Evolutionary conservation across 2,329 filamentous ascomycete species (phyloP).

Genomic region (Pseudogymnoascus sp.): DNA sequence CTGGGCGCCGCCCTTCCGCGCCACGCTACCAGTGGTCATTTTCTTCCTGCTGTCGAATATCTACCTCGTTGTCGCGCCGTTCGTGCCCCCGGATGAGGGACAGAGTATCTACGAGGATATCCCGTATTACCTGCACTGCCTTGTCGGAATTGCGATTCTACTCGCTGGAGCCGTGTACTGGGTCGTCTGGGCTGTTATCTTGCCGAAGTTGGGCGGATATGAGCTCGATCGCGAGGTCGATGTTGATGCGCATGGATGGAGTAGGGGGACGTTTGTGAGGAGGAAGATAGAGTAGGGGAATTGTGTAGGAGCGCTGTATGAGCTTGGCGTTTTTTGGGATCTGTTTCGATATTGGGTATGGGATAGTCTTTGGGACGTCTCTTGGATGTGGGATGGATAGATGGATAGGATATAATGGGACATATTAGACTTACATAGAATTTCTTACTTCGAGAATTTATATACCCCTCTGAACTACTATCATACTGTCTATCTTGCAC

Average conservation of each 20-base stretch:
- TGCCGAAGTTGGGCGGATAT: slow-evolving; percentile 47
- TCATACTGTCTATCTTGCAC: background rate
- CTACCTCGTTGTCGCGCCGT: slow-evolving; percentile 54
- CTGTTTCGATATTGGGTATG: background rate
- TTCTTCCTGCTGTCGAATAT: slow-evolving; percentile 57
- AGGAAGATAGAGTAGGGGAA: background rate
- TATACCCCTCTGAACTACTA: background rate
- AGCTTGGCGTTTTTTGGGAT: background rate
- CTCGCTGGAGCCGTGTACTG: slow-evolving; percentile 47
- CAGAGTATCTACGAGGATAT: slow-evolving; percentile 47
- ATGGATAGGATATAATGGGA: background rate
- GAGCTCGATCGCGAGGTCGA: slow-evolving; percentile 48
- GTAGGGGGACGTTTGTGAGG: slow-evolving; percentile 45
- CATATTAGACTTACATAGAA: background rate
- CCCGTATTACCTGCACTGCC: slow-evolving; percentile 52
- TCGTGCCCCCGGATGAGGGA: slow-evolving; percentile 44
- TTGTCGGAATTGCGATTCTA: slow-evolving; percentile 50
- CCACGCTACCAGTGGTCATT: slow-evolving; percentile 45
- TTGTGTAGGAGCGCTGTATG: background rate
- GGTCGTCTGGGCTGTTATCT: slow-evolving; percentile 46
- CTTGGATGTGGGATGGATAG: background rate
- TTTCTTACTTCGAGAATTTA: background rate
- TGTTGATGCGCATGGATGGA: slow-evolving; percentile 57
- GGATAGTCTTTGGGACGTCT: background rate
- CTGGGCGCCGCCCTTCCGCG: slow-evolving; percentile 50